These are phyloP conservation scores for Trichodelitschia bisporula DNA, from an alignment of 495 filamentous ascomycete species.

Conservation along the genomic window DNA sequence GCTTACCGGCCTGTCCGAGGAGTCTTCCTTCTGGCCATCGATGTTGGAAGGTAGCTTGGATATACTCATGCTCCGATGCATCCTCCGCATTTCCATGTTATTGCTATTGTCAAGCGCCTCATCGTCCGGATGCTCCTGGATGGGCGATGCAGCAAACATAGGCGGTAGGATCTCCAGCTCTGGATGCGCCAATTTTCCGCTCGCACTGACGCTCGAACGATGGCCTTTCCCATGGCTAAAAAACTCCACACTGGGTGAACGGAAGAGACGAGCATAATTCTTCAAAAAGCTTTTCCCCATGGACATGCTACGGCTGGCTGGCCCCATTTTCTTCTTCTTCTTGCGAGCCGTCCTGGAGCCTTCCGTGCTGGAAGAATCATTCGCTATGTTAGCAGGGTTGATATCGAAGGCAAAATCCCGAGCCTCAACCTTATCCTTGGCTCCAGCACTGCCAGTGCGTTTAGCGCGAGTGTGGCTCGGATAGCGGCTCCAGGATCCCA, in stretches of 20 bases:
- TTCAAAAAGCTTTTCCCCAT: constrained; percentile 9
- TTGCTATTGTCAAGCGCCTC: too few species aligned
- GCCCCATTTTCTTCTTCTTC: constrained; percentile 5
- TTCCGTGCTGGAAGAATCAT: background rate
- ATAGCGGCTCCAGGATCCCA: constrained; percentile 10
- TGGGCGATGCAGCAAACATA: too few species aligned
- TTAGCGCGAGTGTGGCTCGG: constrained; percentile 8
- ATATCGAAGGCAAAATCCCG: constrained; percentile 11
- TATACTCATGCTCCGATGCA: too few species aligned
- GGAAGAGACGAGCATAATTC: constrained; percentile 8
- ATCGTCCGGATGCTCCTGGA: too few species aligned
- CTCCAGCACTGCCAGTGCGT: constrained; percentile 6
- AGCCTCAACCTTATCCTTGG: constrained; percentile 4
- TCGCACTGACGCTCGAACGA: constrained; percentile 5
- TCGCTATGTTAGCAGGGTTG: background rate
- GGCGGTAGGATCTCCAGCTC: constrained; percentile 12
- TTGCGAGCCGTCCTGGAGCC: constrained; percentile 1
- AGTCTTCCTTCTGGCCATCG: too few species aligned
- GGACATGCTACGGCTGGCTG: constrained; percentile 8
- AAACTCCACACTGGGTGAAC: constrained; percentile 9
- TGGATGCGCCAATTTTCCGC: constrained; percentile 8
- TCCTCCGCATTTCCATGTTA: too few species aligned
- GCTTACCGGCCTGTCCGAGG: too few species aligned
- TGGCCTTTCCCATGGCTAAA: constrained; percentile 8
- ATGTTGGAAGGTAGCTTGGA: too few species aligned